phyloP scores from a whole-genome alignment of 495 filamentous ascomycete genomes.

The Wilcoxina mikolae region DNA sequence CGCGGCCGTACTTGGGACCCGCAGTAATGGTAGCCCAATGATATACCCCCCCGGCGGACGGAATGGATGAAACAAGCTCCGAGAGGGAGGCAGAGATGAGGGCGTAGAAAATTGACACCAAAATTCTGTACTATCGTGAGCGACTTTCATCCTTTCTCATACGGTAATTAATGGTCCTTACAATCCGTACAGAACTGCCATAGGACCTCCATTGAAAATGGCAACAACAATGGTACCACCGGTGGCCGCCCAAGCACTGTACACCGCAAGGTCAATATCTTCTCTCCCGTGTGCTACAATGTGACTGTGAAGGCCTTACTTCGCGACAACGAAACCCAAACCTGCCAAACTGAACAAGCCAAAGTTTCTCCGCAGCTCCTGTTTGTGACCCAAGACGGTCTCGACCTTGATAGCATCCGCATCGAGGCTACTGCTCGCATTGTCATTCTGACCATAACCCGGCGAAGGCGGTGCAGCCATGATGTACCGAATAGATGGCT shows the following conservation, averaged over 20 bases:
- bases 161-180: slow-evolving; percentile 2
- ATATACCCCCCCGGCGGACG: slow-evolving; percentile 69
- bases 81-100: slow-evolving; percentile 45
- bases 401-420: slow-evolving; percentile 39
- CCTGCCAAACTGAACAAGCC: slow-evolving; percentile 36
- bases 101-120: slow-evolving; percentile 39
- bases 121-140: slow-evolving; percentile 15
- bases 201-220: slow-evolving; percentile 38
- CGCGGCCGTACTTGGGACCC: slow-evolving; percentile 50
- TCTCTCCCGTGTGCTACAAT: not conserved
- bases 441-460: no score
- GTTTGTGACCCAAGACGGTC: slow-evolving; percentile 37
- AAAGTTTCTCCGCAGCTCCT: slow-evolving; percentile 36
- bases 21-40: slow-evolving; percentile 71
- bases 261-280: not conserved
- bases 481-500: no score
- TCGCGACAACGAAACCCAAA: slow-evolving; percentile 36
- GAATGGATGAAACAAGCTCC: slow-evolving; percentile 64
- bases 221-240: slow-evolving; percentile 35
- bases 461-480: no score
- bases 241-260: slow-evolving; percentile 34
- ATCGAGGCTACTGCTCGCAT: slow-evolving; percentile 2
- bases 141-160: not conserved
- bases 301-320: slow-evolving; percentile 24
- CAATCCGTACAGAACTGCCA: slow-evolving; percentile 42